phyloP scores from a whole-genome alignment of 2,329 filamentous ascomycete genomes.

The Colletotrichum limetticola region DNA sequence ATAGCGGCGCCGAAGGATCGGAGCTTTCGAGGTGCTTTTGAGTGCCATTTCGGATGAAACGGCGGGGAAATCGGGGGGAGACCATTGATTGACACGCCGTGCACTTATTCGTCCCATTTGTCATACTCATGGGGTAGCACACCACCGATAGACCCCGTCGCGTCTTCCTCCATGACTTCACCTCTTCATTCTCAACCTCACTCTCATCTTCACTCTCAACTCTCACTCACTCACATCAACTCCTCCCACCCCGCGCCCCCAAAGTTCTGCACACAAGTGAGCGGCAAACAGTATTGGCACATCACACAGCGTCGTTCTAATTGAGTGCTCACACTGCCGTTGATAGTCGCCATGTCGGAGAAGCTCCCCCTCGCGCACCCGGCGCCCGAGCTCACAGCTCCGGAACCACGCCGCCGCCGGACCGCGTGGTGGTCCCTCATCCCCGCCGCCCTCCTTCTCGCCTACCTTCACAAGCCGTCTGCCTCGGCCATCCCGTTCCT shows the following conservation, averaged over 20 bases:
- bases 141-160: constrained; percentile 5
- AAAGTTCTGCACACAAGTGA: not conserved
- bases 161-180: not conserved
- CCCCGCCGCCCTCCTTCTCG: constrained; percentile 27
- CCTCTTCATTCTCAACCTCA: not conserved
- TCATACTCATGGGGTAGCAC: constrained; percentile 20
- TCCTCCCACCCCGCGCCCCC: not conserved
- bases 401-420: constrained; percentile 5
- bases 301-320: not conserved
- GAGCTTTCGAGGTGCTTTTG: not conserved
- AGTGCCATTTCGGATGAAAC: not conserved
- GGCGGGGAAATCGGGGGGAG: not conserved
- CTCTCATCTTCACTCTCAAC: not conserved
- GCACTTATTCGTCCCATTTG: constrained; percentile 15
- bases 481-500: not conserved
- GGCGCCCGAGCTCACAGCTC: not conserved
- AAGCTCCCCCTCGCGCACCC: constrained; percentile 26
- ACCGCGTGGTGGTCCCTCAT: constrained; percentile 32
- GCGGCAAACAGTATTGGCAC: not conserved
- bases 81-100: not conserved
- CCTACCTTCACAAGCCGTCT: constrained; percentile 29
- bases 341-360: constrained; percentile 19
- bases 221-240: not conserved
- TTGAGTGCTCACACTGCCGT: not conserved
- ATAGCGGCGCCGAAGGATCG: constrained; percentile 19